These are phyloP conservation scores for Phytophthora colocasiae DNA, from an alignment of 352 stramenopile genomes.

Conservation along the genomic window DNA sequence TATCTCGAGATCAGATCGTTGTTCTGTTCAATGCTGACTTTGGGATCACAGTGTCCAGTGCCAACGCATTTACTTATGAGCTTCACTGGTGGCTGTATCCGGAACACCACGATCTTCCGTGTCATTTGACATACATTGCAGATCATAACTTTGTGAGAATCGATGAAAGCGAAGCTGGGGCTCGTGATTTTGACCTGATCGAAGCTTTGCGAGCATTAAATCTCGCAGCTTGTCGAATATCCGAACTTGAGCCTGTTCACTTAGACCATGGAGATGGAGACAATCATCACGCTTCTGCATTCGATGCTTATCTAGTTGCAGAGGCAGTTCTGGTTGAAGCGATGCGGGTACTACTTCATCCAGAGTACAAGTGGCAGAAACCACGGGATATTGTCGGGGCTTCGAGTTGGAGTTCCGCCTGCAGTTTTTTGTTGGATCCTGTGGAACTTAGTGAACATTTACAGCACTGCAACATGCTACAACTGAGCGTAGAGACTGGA, in stretches of 20 bases:
- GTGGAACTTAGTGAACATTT: constrained; percentile 33
- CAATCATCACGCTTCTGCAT: constrained; percentile 33
- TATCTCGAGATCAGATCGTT: constrained; percentile 23
- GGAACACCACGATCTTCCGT: constrained; percentile 27
- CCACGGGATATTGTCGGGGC: constrained; percentile 60
- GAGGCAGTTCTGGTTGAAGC: constrained; percentile 68
- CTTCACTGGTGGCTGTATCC: constrained; percentile 41
- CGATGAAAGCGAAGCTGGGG: not conserved
- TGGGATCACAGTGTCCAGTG: constrained; percentile 37
- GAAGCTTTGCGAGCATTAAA: constrained; percentile 33
- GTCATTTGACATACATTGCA: constrained; percentile 36
- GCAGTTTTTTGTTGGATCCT: constrained; percentile 47
- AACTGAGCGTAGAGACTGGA: constrained; percentile 3
- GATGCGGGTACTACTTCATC: constrained; percentile 49
- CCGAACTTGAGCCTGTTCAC: constrained; percentile 14
- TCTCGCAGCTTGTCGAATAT: constrained; percentile 23
- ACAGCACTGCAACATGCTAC: constrained; percentile 10
- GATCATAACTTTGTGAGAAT: not conserved
- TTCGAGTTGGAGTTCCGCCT: constrained; percentile 62
- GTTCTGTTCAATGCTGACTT: constrained; percentile 45
- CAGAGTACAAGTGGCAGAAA: constrained; percentile 43
- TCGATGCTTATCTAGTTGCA: constrained; percentile 66
- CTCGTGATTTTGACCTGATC: constrained; percentile 38
- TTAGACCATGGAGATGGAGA: constrained; percentile 13
- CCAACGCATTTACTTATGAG: constrained; percentile 40